Percentiles rank a stretch among this genome's conserved stretches.
Conservation (phyloP, 331 rosid genomes). For the Telfairia occidentalis region DNA sequence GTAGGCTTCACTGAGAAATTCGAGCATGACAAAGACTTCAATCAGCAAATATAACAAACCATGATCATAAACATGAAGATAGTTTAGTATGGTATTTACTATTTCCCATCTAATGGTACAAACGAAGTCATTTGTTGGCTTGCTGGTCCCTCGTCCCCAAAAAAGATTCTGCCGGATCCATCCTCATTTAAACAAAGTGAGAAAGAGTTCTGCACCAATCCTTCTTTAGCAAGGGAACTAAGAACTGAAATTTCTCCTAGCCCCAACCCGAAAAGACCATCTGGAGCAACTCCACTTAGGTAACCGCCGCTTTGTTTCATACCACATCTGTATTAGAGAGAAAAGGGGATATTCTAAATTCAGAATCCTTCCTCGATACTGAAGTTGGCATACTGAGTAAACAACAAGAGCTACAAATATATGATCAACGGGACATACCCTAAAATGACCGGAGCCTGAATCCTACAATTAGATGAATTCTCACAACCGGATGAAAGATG, state of each 20-base stretch:
- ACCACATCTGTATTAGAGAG: constrained; percentile 52
- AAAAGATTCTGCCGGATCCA: constrained; percentile 70
- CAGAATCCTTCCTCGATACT: not conserved
- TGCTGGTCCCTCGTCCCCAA: constrained; percentile 74
- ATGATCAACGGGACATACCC: constrained; percentile 43
- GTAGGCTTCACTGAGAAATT: constrained; percentile 52
- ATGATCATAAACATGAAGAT: not conserved
- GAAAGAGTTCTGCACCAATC: constrained; percentile 55
- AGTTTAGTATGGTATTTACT: constrained; percentile 27
- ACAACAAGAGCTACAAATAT: not conserved
- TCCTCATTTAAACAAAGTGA: constrained; percentile 70
- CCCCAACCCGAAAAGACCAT: constrained; percentile 87
- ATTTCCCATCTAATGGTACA: constrained; percentile 56
- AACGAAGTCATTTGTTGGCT: constrained; percentile 68
- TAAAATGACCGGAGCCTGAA: constrained; percentile 63
- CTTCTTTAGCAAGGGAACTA: constrained; percentile 71
- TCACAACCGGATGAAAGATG: constrained; percentile 50
- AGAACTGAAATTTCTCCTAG: constrained; percentile 79
- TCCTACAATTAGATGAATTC: constrained; percentile 32
- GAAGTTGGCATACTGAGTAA: not conserved
- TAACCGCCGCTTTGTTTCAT: constrained; percentile 94
- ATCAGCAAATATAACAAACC: not conserved
- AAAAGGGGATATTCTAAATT: not conserved
- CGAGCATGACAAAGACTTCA: constrained; percentile 19
- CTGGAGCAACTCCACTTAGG: constrained; percentile 86